These are phyloP conservation scores for Priceomyces castillae DNA, from an alignment of 805 yeast species.

Conservation along the genomic window DNA sequence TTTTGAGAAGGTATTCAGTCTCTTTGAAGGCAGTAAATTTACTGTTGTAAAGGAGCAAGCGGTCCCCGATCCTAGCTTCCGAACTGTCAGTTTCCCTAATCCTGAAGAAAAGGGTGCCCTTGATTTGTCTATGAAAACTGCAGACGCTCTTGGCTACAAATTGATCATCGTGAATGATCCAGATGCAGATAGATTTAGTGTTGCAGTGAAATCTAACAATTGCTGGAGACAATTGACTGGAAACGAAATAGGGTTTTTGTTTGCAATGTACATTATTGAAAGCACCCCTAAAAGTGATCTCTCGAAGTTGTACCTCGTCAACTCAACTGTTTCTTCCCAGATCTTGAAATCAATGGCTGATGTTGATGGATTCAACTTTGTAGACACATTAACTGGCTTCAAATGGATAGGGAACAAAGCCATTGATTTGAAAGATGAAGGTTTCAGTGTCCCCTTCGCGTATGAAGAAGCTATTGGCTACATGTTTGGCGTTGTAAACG, in stretches of 20 bases:
- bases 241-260: constrained; percentile 83
- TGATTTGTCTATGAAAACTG: constrained; percentile 61
- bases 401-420: constrained; percentile 97
- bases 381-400: constrained; percentile 91
- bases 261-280: constrained; percentile 63
- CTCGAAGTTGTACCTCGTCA: constrained; percentile 54
- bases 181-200: constrained; percentile 92
- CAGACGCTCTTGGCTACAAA: constrained; percentile 47
- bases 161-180: constrained; percentile 91
- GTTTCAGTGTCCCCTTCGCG: constrained; percentile 78
- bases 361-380: constrained; percentile 55
- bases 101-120: constrained; percentile 96
- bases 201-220: constrained; percentile 54
- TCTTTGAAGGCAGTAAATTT: constrained; percentile 34
- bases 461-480: constrained; percentile 96
- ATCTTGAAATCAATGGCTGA: constrained; percentile 69
- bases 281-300: constrained; percentile 22
- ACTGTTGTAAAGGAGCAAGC: constrained; percentile 58
- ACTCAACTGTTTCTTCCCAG: constrained; percentile 92
- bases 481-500: constrained; percentile 82
- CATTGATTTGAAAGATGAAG: constrained; percentile 61
- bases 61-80: constrained; percentile 78
- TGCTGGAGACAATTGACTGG: constrained; percentile 84
- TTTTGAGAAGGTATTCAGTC: constrained; percentile 41
- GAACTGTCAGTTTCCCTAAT: constrained; percentile 87